phyloP scores from a whole-genome alignment of 495 filamentous ascomycete species.

The Podospora pseudoanserina region DNA sequence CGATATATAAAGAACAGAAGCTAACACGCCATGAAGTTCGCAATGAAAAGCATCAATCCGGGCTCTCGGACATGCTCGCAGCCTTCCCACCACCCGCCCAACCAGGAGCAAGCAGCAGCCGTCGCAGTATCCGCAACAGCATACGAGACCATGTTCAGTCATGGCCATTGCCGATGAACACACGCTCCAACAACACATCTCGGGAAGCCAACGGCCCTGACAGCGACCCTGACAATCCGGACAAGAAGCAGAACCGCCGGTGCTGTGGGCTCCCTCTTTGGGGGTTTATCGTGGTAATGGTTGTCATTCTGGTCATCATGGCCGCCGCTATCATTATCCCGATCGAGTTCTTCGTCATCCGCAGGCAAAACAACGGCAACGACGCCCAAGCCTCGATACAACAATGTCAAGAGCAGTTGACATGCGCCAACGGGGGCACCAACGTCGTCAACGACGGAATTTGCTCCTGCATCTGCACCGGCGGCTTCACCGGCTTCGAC shows the following conservation, averaged over 20 bases:
- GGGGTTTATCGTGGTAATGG: slow-evolving; percentile 66
- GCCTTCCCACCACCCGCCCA: slow-evolving; percentile 83
- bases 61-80: slow-evolving; percentile 82
- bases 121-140: slow-evolving; percentile 44
- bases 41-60: slow-evolving; percentile 51
- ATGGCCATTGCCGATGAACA: slow-evolving; percentile 41
- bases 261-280: slow-evolving; percentile 82
- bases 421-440: slow-evolving; percentile 78
- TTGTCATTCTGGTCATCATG: slow-evolving; percentile 69
- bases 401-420: slow-evolving; percentile 51
- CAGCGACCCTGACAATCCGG: slow-evolving; percentile 20
- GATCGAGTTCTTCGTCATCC: slow-evolving; percentile 73
- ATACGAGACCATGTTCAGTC: slow-evolving; percentile 33
- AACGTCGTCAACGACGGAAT: slow-evolving; percentile 59
- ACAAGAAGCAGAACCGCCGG: slow-evolving; percentile 29
- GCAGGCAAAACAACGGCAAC: slow-evolving; percentile 37
- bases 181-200: slow-evolving; percentile 32
- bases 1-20: background rate
- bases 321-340: slow-evolving; percentile 87
- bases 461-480: slow-evolving; percentile 83
- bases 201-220: slow-evolving; percentile 21
- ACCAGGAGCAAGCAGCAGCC: slow-evolving; percentile 44
- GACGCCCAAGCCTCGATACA: slow-evolving; percentile 34
- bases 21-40: slow-evolving; percentile 39
- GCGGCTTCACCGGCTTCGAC: slow-evolving; percentile 75